Conservation (phyloP, 192 early-diverging fungal species). For the Podila clonocystis region DNA sequence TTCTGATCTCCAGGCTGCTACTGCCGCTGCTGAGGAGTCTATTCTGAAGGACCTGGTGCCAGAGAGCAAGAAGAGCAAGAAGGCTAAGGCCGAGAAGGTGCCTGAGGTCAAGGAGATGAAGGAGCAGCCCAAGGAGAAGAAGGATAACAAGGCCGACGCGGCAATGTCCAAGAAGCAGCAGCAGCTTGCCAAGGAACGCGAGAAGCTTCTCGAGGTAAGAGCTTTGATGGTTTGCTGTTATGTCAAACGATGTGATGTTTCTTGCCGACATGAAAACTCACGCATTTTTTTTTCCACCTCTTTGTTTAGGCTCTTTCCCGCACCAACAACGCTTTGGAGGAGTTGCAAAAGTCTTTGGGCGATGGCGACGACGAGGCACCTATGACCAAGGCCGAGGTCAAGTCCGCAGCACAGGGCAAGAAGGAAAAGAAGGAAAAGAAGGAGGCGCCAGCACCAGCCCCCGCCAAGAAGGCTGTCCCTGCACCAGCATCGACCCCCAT, state of each 20-base stretch:
- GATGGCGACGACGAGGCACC: conserved; percentile 34
- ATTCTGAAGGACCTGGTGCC: neutral
- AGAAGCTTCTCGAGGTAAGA: conserved; percentile 43
- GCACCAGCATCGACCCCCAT: conserved; percentile 6
- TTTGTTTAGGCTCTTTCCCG: conserved; percentile 27
- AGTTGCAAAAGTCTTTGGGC: conserved; percentile 39
- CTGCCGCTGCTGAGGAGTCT: conserved; percentile 2
- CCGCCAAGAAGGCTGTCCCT: conserved; percentile 16
- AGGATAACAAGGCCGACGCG: neutral
- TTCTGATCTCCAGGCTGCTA: neutral
- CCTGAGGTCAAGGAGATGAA: neutral
- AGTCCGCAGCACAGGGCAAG: conserved; percentile 28
- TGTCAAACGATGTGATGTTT: neutral
- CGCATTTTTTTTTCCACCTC: neutral
- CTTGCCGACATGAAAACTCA: neutral
- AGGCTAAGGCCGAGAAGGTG: conserved; percentile 18
- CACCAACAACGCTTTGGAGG: conserved; percentile 44
- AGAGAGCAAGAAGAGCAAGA: conserved; percentile 13
- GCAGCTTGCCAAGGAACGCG: conserved; percentile 45
- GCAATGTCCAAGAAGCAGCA: conserved; percentile 39
- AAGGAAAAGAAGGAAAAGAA: conserved; percentile 30
- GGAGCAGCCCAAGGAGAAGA: conserved; percentile 16
- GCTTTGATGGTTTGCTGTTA: neutral
- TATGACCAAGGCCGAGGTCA: conserved; percentile 27
- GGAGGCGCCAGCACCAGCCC: neutral